Evolutionary conservation across 164 flowering plant species (phyloP), one percentile per base, ranked within the genome.

Genomic region (Paratinospora sagittata): DNA sequence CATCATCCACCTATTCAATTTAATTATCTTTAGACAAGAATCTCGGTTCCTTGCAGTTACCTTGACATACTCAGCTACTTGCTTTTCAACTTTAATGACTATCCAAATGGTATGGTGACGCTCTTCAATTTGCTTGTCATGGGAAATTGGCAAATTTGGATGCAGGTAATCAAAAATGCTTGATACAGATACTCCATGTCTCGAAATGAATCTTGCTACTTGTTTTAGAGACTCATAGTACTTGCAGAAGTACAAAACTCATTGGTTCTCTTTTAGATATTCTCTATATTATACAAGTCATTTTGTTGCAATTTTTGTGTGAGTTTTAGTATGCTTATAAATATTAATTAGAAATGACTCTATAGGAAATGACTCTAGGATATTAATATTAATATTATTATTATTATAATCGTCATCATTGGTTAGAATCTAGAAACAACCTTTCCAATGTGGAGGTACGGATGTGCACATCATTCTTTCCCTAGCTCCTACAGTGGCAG

Each of bases 101-200:
- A 90, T 79, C 97, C 97, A 45, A 95, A 88, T 82, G 97, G 97
- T 21, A 95, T 95, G 97, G 96, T 95, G 76, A 92, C 99, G 63
- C 92, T 93, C 67, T 95, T 91, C 86, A 92, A 90, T 79, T 76
- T 95, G 85, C 77, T 95, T 27, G 96, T 92, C 71, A 86, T 92
- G 97, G 87, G 87, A 11, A 89, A 88, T 73, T 90, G 97, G 97
- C 96, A 92, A 79, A 73, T 72, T 0, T 95, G 97, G 97, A 95
- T 95, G 99, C 82, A 94, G 98, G 98, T 94, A 88, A 6, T 17
- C 43, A 23, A 60, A 68, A 65, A 62, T 21, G 19, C 66, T 34
- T 76, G 11, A 13, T 52, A 4, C 16, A 21, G 23, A 21, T 66
- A 27, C 27, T 66, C 49, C 23, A 19, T n/a, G 19, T 52, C 45